phyloP scores from a whole-genome alignment of 176 grass and related monocot genomes.

The Poa annua region DNA sequence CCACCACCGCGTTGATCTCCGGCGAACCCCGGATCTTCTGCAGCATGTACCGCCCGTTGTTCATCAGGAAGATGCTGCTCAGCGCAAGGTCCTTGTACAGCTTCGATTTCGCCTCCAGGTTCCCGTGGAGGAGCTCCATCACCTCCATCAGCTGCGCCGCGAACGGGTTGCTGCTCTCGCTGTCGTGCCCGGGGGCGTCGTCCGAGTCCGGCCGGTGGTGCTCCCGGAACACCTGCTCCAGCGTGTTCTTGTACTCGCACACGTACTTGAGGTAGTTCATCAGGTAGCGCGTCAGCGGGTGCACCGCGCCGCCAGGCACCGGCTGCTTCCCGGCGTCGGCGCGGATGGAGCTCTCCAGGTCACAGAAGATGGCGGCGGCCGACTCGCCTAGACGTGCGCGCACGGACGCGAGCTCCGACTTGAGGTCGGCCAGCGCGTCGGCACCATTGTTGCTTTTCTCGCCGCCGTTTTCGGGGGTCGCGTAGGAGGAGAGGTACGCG shows the following conservation, averaged over 20 bases:
- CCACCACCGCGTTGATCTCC: constrained; percentile 66
- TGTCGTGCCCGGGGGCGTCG: neutral
- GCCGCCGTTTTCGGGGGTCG: neutral
- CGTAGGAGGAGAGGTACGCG: constrained; percentile 31
- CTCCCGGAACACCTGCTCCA: constrained; percentile 85
- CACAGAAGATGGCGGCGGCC: constrained; percentile 76
- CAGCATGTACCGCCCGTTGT: constrained; percentile 87
- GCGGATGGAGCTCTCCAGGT: constrained; percentile 90
- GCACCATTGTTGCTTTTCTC: neutral
- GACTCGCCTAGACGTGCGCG: constrained; percentile 67
- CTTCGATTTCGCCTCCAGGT: constrained; percentile 64
- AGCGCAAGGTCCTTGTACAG: constrained; percentile 70
- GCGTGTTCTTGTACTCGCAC: constrained; percentile 82
- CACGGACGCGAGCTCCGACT: constrained; percentile 55
- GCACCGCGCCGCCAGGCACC: constrained; percentile 71
- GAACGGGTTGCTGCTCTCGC: constrained; percentile 57
- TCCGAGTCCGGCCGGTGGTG: constrained; percentile 39
- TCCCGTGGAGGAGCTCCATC: constrained; percentile 82
- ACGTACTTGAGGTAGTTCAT: constrained; percentile 94
- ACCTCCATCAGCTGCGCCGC: constrained; percentile 65
- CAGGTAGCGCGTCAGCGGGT: constrained; percentile 79
- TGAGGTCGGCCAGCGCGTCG: constrained; percentile 47
- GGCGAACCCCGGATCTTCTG: constrained; percentile 82
- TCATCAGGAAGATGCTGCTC: constrained; percentile 87
- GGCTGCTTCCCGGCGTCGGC: constrained; percentile 61